Evolutionary conservation across 2,329 filamentous ascomycete genomes (phyloP).

Genomic region (Phoma sp.): DNA sequence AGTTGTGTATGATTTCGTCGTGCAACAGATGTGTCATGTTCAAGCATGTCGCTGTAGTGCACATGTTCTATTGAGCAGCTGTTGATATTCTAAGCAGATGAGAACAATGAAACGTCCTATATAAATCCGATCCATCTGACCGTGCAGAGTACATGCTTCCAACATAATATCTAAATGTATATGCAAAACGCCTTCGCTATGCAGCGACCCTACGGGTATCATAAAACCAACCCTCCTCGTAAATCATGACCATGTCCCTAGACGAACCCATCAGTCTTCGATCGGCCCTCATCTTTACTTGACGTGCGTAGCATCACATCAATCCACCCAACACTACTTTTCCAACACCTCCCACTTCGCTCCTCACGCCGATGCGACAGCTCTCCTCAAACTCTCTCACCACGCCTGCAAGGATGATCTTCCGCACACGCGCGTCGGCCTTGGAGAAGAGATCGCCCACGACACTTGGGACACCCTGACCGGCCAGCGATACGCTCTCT

Average conservation of each 20-base stretch:
- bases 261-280: too few relatives aligned
- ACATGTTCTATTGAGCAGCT: too few relatives aligned
- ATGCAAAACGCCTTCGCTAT: not conserved
- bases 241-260: not conserved
- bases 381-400: slow-evolving; percentile 93
- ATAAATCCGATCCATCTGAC: too few relatives aligned
- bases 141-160: not conserved
- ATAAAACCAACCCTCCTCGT: not conserved
- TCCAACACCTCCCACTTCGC: slow-evolving; percentile 82
- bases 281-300: too few relatives aligned
- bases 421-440: slow-evolving; percentile 82
- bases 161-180: not conserved
- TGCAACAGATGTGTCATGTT: too few relatives aligned
- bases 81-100: too few relatives aligned
- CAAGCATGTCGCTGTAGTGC: too few relatives aligned
- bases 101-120: too few relatives aligned
- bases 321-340: slow-evolving; percentile 89
- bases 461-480: slow-evolving; percentile 34
- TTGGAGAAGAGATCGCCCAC: slow-evolving; percentile 89
- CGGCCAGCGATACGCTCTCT: slow-evolving; percentile 48
- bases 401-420: slow-evolving; percentile 84
- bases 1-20: too few relatives aligned
- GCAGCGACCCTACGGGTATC: not conserved
- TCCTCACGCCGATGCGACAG: slow-evolving; percentile 75
- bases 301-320: slow-evolving; percentile 56